Evolutionary conservation across 2,329 filamentous ascomycete genomes (phyloP).

Genomic region (Nakataea oryzae): DNA sequence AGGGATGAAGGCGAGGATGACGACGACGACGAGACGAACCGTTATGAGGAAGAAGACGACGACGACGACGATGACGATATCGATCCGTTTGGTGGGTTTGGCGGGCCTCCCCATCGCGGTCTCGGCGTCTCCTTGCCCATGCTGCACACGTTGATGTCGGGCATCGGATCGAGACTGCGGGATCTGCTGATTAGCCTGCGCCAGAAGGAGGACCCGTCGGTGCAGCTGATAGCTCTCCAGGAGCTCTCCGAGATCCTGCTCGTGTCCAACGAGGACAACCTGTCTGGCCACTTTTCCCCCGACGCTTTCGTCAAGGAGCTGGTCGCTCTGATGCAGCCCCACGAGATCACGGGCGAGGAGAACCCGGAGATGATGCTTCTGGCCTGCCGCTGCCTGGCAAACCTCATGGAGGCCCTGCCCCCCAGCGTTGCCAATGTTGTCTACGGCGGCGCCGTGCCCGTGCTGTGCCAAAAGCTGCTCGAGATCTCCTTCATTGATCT

Average conservation of each 20-base stretch:
- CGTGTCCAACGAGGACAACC: constrained; percentile 91
- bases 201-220: constrained; percentile 72
- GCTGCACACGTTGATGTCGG: constrained; percentile 84
- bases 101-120: constrained; percentile 50
- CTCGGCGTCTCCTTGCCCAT: constrained; percentile 70
- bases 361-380: constrained; percentile 97
- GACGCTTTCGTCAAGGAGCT: constrained; percentile 94
- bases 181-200: constrained; percentile 67
- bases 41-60: constrained; percentile 46
- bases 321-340: constrained; percentile 82
- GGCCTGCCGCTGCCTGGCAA: constrained; percentile 89
- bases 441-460: constrained; percentile 90
- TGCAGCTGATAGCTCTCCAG: constrained; percentile 85
- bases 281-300: constrained; percentile 88
- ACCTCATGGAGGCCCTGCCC: constrained; percentile 93
- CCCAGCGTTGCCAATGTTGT: constrained; percentile 91
- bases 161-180: constrained; percentile 68
- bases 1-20: constrained; percentile 25
- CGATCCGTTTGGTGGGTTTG: constrained; percentile 57
- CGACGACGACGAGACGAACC: constrained; percentile 30
- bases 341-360: constrained; percentile 71
- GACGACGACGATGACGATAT: constrained; percentile 46
- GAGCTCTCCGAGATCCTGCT: constrained; percentile 88
- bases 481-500: constrained; percentile 97
- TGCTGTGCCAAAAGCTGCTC: constrained; percentile 87